These are phyloP conservation scores for Mrakia hoshinonis DNA, from an alignment of 768 basidiomycete genomes.

Conservation along the genomic window DNA sequence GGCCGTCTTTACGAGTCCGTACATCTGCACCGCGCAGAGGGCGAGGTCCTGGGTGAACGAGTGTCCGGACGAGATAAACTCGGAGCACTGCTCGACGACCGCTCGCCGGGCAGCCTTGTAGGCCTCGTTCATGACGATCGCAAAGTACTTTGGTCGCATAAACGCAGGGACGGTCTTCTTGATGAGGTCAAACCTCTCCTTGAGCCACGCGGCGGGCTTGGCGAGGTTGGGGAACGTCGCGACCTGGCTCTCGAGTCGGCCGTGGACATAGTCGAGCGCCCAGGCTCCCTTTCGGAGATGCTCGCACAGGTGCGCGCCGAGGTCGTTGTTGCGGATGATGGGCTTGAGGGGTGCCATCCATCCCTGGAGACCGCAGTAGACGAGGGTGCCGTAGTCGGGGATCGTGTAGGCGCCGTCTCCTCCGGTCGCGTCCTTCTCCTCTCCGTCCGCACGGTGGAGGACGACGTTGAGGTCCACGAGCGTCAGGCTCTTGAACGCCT, in stretches of 20 bases:
- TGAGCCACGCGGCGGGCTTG: conserved; percentile 71
- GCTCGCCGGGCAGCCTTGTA: conserved; percentile 82
- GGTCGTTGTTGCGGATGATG: conserved; percentile 81
- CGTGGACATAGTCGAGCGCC: conserved; percentile 80
- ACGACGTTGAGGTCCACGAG: conserved; percentile 81
- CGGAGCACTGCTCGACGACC: conserved; percentile 77
- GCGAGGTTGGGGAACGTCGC: conserved; percentile 51
- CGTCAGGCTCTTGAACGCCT: conserved; percentile 63
- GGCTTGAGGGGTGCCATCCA: conserved; percentile 86
- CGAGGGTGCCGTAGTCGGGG: conserved; percentile 62
- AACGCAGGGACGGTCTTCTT: conserved; percentile 67
- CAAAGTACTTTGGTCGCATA: conserved; percentile 93
- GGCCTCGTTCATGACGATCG: conserved; percentile 76
- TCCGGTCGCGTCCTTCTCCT: conserved; percentile 79
- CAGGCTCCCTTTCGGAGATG: conserved; percentile 81
- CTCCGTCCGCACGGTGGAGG: conserved; percentile 77
- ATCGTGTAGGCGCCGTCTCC: conserved; percentile 77
- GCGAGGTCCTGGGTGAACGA: conserved; percentile 84
- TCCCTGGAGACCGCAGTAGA: conserved; percentile 90
- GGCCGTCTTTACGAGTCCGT: conserved; percentile 80
- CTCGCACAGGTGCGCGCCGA: conserved; percentile 81
- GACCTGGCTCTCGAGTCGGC: conserved; percentile 48
- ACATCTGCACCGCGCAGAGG: conserved; percentile 61
- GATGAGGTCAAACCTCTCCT: conserved; percentile 75
- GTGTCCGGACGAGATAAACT: conserved; percentile 75